Evolutionary conservation across 805 yeast species (phyloP).

Genomic region (Kodamaea hsintzibuensis): DNA sequence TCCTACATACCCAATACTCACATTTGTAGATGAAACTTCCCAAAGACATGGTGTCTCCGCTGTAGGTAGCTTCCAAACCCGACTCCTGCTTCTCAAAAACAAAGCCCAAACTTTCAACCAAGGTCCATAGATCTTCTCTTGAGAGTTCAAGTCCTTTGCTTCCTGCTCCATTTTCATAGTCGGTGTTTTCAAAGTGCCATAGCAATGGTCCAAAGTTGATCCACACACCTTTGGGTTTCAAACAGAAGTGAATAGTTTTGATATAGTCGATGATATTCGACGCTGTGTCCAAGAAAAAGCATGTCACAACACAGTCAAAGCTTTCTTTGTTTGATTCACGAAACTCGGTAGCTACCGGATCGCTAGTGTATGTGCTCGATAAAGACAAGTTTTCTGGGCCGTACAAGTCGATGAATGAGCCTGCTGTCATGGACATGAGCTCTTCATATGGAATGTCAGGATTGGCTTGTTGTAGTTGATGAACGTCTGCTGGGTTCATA

Average conservation of each 20-base stretch:
- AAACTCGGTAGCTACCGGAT: constrained; percentile 41
- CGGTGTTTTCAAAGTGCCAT: constrained; percentile 62
- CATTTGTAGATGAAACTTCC: constrained; percentile 61
- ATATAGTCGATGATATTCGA: constrained; percentile 59
- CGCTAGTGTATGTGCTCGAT: constrained; percentile 38
- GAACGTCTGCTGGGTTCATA: constrained; percentile 41
- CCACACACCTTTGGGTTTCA: constrained; percentile 54
- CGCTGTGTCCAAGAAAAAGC: constrained; percentile 67
- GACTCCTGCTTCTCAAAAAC: constrained; percentile 44
- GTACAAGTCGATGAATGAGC: constrained; percentile 68
- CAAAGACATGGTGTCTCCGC: constrained; percentile 49
- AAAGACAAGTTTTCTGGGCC: constrained; percentile 47
- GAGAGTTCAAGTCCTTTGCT: constrained; percentile 59
- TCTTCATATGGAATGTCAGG: constrained; percentile 47
- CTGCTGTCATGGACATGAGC: constrained; percentile 70
- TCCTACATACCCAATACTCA: constrained; percentile 66
- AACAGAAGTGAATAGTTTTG: constrained; percentile 45
- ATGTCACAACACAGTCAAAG: constrained; percentile 52
- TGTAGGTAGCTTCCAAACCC: constrained; percentile 51
- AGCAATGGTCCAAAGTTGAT: constrained; percentile 66
- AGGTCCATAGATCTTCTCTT: constrained; percentile 50
- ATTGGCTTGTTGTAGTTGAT: constrained; percentile 26
- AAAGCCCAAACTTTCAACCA: constrained; percentile 54
- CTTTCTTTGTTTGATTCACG: constrained; percentile 36
- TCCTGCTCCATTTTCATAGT: neutral